Percentiles rank a stretch among this genome's conserved stretches.
Conservation (phyloP, 1,284 basidiomycete genomes). For the Xanthoconium separans region DNA sequence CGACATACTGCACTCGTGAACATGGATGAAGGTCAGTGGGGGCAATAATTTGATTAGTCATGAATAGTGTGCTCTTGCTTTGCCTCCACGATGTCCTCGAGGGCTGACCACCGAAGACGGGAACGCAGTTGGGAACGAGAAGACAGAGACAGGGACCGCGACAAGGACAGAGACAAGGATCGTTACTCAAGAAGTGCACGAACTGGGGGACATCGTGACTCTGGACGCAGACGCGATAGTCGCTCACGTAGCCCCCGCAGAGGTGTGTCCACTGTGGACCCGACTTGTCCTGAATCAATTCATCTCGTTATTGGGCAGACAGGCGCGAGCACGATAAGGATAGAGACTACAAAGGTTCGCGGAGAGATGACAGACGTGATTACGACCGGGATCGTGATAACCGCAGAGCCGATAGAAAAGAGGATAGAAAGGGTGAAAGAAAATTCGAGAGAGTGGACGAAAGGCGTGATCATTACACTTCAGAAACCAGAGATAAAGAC, state of each 20-base stretch:
- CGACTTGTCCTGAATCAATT: not conserved
- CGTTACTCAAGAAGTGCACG: constrained; percentile 35
- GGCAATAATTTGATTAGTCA: constrained; percentile 14
- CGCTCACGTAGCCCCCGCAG: constrained; percentile 69
- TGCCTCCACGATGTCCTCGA: constrained; percentile 45
- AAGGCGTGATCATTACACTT: constrained; percentile 19
- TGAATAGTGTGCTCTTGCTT: constrained; percentile 6
- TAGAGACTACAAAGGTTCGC: constrained; percentile 41
- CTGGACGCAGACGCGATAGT: constrained; percentile 53
- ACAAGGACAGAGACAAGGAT: constrained; percentile 40
- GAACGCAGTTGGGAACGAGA: constrained; percentile 71
- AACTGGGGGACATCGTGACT: constrained; percentile 41
- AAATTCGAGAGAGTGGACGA: constrained; percentile 24
- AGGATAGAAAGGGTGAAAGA: constrained; percentile 30
- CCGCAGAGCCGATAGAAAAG: constrained; percentile 36
- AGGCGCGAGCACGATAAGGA: constrained; percentile 32
- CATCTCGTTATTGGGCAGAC: constrained; percentile 22
- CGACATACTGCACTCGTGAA: constrained; percentile 20
- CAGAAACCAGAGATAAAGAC: constrained; percentile 29
- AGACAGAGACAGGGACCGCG: constrained; percentile 45
- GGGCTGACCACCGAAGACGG: constrained; percentile 51
- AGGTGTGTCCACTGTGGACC: constrained; percentile 21
- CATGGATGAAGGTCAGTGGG: constrained; percentile 14
- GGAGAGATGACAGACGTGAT: constrained; percentile 37
- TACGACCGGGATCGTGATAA: constrained; percentile 40